A percentile compares a stretch with the other conserved stretches of the same genome.
Conservation (phyloP, 1,284 basidiomycete species). For the Microbotryum scabiosae region DNA sequence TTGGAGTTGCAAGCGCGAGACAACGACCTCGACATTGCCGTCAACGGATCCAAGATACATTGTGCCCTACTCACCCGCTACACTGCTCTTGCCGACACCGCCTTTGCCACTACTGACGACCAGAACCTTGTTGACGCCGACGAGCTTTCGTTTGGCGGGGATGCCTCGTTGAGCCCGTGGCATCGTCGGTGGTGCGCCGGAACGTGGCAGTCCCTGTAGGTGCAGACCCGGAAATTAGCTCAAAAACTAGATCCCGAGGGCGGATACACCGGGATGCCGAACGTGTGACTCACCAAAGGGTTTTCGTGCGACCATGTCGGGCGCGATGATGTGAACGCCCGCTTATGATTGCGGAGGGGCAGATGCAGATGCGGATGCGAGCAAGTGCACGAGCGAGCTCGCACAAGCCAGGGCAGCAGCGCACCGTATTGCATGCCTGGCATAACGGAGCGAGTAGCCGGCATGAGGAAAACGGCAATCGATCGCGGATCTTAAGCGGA, state of each 20-base stretch:
- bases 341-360: not conserved
- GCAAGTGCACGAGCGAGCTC: not conserved
- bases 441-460: too few relatives aligned
- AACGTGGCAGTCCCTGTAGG: slow-evolving; percentile 31
- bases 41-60: not conserved
- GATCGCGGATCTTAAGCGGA: too few relatives aligned
- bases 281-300: slow-evolving; percentile 15
- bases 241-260: not conserved
- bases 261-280: not conserved
- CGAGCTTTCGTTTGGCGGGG: slow-evolving; percentile 45
- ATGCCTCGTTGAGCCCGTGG: slow-evolving; percentile 40
- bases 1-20: not conserved
- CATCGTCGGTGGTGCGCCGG: slow-evolving; percentile 33
- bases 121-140: slow-evolving; percentile 54
- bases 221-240: too few relatives aligned
- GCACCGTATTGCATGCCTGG: too few relatives aligned
- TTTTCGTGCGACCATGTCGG: slow-evolving; percentile 15
- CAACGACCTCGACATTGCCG: not conserved
- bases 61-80: slow-evolving; percentile 56
- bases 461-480: too few relatives aligned
- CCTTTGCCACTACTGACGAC: slow-evolving; percentile 92
- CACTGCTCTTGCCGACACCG: slow-evolving; percentile 92
- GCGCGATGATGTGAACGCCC: not conserved
- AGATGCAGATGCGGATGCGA: not conserved
- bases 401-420: too few relatives aligned